Percentiles rank a stretch among this genome's conserved stretches.
phyloP scores from a whole-genome alignment of 2,329 filamentous ascomycete genomes.

The Westerdykella ornata region DNA sequence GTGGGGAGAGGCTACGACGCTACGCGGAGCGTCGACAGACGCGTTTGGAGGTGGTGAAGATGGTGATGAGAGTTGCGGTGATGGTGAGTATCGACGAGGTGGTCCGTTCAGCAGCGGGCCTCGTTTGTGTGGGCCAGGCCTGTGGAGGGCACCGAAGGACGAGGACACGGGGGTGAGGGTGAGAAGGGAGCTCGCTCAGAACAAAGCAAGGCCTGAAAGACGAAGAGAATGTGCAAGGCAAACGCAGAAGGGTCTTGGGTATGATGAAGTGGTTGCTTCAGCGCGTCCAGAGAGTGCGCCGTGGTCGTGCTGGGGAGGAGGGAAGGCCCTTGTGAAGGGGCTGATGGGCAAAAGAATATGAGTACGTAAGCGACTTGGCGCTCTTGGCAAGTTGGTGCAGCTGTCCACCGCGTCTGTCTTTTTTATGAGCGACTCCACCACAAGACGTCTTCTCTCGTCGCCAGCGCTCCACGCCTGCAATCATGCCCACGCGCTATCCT shows the following conservation, averaged over 20 bases:
- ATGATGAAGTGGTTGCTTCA: too few relatives aligned
- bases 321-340: neutral
- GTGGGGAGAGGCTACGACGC: neutral
- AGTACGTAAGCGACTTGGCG: constrained; percentile 1
- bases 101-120: constrained; percentile 23
- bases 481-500: too few relatives aligned
- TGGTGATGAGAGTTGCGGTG: constrained; percentile 9
- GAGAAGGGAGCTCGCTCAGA: neutral
- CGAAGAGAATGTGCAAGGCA: neutral
- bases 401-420: neutral
- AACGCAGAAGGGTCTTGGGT: too few relatives aligned
- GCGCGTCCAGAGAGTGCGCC: neutral
- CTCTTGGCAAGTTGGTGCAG: neutral
- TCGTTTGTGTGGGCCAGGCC: neutral
- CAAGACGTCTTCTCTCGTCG: too few relatives aligned
- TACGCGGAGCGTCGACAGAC: neutral
- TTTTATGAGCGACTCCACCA: neutral
- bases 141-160: neutral
- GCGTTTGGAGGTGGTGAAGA: neutral
- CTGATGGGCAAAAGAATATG: neutral
- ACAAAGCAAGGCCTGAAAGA: neutral
- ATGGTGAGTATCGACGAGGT: constrained; percentile 19
- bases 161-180: neutral
- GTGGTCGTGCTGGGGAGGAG: neutral
- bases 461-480: too few relatives aligned